These are phyloP conservation scores for Hypoxylon sp. DNA, from an alignment of 2,329 filamentous ascomycete species.

Conservation along the genomic window DNA sequence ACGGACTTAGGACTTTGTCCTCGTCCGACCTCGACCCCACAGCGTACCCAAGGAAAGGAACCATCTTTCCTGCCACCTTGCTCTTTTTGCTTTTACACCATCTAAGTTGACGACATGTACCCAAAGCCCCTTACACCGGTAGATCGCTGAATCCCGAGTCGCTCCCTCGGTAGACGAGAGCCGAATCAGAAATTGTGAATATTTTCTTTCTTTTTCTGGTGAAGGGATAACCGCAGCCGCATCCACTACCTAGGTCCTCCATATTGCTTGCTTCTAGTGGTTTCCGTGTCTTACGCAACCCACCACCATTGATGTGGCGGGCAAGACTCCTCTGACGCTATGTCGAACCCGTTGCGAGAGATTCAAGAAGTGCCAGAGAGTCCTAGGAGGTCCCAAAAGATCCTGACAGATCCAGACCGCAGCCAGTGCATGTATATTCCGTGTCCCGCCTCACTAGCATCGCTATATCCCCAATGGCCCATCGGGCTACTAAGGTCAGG, in stretches of 20 bases:
- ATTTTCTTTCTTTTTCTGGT: slow-evolving; percentile 18
- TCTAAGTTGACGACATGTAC: not conserved
- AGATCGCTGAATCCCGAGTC: not conserved
- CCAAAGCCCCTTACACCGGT: slow-evolving; percentile 29
- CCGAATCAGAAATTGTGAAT: slow-evolving; percentile 6
- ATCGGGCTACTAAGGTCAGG: slow-evolving; percentile 4
- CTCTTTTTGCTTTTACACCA: slow-evolving; percentile 28
- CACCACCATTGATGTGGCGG: slow-evolving; percentile 28
- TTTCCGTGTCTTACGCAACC: slow-evolving; percentile 30
- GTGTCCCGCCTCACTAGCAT: slow-evolving; percentile 6
- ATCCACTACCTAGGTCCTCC: not conserved
- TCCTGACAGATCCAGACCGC: not conserved
- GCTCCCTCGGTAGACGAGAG: slow-evolving; percentile 28
- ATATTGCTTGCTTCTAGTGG: slow-evolving; percentile 20
- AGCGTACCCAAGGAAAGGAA: slow-evolving; percentile 1
- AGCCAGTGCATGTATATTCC: slow-evolving; percentile 1
- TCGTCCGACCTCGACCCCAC: slow-evolving; percentile 26
- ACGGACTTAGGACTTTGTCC: slow-evolving; percentile 6
- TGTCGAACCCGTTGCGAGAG: slow-evolving; percentile 19
- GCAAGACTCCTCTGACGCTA: slow-evolving; percentile 1
- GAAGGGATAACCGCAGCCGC: slow-evolving; percentile 23
- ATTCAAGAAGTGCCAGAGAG: slow-evolving; percentile 3
- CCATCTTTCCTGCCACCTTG: slow-evolving; percentile 1
- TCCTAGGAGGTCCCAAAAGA: not conserved
- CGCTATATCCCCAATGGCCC: slow-evolving; percentile 17